Percentiles rank a stretch among this genome's conserved stretches.
Evolutionary conservation across 2,329 filamentous ascomycete species (phyloP).

Genomic region (Cladophialophora exuberans): DNA sequence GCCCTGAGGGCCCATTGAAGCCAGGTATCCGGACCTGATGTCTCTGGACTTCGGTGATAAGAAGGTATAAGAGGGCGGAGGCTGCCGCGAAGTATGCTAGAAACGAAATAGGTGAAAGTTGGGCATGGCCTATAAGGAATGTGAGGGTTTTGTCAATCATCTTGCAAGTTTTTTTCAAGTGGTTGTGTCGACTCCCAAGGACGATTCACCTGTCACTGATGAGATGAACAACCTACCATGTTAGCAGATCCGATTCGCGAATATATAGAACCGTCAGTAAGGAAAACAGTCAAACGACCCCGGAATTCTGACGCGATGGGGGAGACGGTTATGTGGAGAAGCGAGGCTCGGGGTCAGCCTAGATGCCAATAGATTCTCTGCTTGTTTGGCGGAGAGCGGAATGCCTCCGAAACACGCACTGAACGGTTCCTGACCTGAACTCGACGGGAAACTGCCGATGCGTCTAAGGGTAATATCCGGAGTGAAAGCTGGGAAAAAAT

Average conservation of each 20-base stretch:
- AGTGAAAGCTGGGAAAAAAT: too few relatives aligned
- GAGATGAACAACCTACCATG: background rate
- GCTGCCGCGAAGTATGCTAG: constrained; percentile 24
- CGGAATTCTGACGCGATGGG: constrained; percentile 14
- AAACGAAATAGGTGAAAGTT: constrained; percentile 21
- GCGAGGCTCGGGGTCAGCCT: background rate
- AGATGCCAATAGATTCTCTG: background rate
- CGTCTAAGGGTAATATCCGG: too few relatives aligned
- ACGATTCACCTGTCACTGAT: too few relatives aligned
- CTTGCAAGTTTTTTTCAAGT: background rate
- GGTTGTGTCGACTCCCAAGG: too few relatives aligned
- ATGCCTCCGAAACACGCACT: constrained; percentile 15
- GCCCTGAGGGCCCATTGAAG: constrained; percentile 53
- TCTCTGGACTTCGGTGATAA: constrained; percentile 56
- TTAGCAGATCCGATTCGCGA: background rate
- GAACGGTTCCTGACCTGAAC: background rate
- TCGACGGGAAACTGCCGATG: too few relatives aligned
- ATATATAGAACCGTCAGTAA: background rate
- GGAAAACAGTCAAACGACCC: constrained; percentile 2
- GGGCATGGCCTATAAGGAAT: constrained; percentile 17
- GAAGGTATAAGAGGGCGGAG: constrained; percentile 45
- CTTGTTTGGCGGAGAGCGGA: constrained; percentile 14
- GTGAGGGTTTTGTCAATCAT: constrained; percentile 30
- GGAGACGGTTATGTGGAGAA: background rate
- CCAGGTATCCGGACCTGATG: constrained; percentile 48